Evolutionary conservation across 768 basidiomycete species (phyloP).

Genomic region (Naganishia friedmannii): DNA sequence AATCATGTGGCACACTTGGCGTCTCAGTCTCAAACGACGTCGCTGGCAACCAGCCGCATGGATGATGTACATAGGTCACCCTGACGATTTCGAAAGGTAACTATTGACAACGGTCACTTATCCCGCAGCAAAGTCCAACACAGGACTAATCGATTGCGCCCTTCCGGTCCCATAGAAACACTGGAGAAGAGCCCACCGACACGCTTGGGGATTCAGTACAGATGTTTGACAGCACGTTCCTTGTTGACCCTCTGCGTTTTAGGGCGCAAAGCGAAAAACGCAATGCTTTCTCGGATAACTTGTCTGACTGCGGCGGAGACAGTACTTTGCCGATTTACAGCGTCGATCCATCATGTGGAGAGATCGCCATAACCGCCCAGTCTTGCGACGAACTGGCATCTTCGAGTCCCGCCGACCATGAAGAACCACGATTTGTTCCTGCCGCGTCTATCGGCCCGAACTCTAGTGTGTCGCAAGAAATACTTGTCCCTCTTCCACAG

Average conservation of each 20-base stretch:
- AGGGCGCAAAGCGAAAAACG: background rate
- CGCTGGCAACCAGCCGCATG: slow-evolving; percentile 14
- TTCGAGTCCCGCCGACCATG: background rate
- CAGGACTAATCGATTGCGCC: background rate
- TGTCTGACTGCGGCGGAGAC: background rate
- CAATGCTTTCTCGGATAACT: background rate
- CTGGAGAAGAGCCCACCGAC: background rate
- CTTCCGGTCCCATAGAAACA: background rate
- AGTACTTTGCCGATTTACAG: background rate
- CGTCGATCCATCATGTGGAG: background rate
- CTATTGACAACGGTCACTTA: background rate
- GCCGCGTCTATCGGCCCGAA: background rate
- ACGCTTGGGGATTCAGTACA: background rate
- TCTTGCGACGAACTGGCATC: background rate
- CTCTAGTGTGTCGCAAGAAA: background rate
- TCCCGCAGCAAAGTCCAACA: background rate
- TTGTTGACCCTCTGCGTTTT: too few species aligned
- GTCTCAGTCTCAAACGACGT: background rate
- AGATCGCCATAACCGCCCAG: background rate
- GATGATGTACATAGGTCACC: slow-evolving; percentile 20
- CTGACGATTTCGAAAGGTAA: background rate
- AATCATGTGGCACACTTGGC: background rate
- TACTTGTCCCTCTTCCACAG: background rate
- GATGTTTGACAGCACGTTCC: background rate
- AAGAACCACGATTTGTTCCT: background rate